These are phyloP conservation scores for Arctium minus DNA, from an alignment of 129 eudicot genomes.

Conservation along the genomic window DNA sequence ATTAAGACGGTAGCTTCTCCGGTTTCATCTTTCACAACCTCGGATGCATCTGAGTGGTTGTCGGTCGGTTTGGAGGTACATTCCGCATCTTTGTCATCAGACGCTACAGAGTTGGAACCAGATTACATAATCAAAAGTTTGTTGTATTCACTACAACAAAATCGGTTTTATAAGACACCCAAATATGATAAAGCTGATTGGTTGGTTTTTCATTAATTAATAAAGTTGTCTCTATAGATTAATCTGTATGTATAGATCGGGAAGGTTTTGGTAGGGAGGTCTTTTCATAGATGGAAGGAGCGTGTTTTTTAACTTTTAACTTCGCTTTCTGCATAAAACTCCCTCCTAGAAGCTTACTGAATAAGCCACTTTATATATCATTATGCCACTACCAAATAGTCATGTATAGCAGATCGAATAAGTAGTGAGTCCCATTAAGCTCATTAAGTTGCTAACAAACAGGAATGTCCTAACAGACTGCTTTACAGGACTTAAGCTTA, in stretches of 20 bases:
- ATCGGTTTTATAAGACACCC: background rate
- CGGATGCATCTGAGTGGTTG: background rate
- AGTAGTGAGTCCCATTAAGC: background rate
- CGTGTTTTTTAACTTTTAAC: background rate
- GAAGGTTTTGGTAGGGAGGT: background rate
- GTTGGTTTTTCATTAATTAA: background rate
- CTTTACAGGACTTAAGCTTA: background rate
- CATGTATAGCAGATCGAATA: background rate
- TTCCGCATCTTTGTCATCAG: background rate
- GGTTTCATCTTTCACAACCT: background rate
- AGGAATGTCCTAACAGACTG: background rate
- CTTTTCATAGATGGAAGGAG: background rate
- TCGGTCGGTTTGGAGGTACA: background rate
- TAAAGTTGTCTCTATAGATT: background rate
- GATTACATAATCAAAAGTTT: background rate
- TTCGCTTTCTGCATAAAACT: background rate
- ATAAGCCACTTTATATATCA: background rate
- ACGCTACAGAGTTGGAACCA: background rate
- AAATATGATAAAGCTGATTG: background rate
- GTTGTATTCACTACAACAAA: background rate
- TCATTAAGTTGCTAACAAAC: background rate
- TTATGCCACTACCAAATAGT: background rate
- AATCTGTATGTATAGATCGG: background rate
- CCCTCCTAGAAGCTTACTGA: background rate
- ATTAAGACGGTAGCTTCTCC: slow-evolving; percentile 2